phyloP scores from a whole-genome alignment of 163 green algal species.

The Prototheca cutis region DNA sequence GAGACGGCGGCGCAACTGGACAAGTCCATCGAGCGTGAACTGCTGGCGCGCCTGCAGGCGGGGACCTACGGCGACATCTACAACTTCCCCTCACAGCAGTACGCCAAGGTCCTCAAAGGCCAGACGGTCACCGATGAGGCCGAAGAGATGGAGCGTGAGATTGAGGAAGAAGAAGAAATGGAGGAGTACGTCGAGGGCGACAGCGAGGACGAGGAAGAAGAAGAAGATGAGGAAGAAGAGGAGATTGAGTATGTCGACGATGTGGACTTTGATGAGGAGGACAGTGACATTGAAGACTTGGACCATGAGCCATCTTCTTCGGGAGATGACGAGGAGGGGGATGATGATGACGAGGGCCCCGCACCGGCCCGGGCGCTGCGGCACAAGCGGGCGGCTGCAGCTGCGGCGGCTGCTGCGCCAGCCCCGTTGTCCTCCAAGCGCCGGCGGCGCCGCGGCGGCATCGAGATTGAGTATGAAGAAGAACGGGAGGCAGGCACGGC shows the following conservation, averaged over 20 bases:
- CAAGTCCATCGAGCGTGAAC: conserved; percentile 84
- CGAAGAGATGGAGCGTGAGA: conserved; percentile 10
- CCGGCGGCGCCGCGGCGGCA: conserved; percentile 12
- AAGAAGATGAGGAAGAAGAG: conserved; percentile 23
- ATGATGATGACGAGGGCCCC: conserved; percentile 12
- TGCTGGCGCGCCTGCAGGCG: conserved; percentile 80
- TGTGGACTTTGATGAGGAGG: conserved; percentile 30
- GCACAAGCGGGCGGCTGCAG: conserved; percentile 1
- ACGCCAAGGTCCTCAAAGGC: conserved; percentile 63
- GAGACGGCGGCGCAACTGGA: conserved; percentile 82
- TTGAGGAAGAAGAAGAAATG: conserved; percentile 43
- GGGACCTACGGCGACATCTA: conserved; percentile 99
- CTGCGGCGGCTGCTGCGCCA: neutral
- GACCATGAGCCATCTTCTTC: conserved; percentile 1
- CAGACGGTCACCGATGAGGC: conserved; percentile 13
- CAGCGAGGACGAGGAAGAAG: conserved; percentile 19
- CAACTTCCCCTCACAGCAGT: conserved; percentile 90
- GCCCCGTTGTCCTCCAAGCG: neutral
- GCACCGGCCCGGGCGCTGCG: conserved; percentile 3
- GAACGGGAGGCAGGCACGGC: conserved; percentile 26
- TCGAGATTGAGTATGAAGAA: conserved; percentile 72
- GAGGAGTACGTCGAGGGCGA: conserved; percentile 29
- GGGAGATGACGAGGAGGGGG: conserved; percentile 35
- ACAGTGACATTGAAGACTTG: conserved; percentile 25
- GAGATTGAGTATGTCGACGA: conserved; percentile 39